Base-by-base conservation (phyloP, 441 rosid genomes). In the Populus trichocarpa region DNA sequence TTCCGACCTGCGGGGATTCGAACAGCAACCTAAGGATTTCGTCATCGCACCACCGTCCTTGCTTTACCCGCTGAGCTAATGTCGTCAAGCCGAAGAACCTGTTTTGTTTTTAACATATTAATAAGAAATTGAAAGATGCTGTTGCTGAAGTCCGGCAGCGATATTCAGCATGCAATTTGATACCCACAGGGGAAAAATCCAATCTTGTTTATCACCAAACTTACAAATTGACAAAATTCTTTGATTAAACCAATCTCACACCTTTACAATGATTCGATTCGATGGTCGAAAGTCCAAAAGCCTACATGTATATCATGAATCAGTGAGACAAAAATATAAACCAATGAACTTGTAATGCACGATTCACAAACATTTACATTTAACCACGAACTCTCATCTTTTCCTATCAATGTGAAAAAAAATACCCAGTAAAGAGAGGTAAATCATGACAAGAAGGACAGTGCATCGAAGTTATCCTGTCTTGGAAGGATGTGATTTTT, bases 401-500 rank as follows among this genome's bases (percentile, higher is more conserved):
- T 42, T 50, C 67, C 57, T 65, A 74, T 80, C 67, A 78, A 38
- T 67, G 10, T 42, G 72, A 70, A 23, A 61, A 70, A 23, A 68
- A 72, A 72, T 20, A 38, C 77, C 76, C 80, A 35, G 72, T 59
- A 63, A 18, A 46, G 23, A 30, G 13, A 46, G 64, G 71, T 35
- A 75, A 74, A 30, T 71, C 72, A 71, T 70, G 78, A 79, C 74
- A 79, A 82, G 65, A 71, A 67, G 70, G 67, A 71, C 66, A 35
- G 28, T 46, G 32, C 67, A 18, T 76, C 38, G 23, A 46, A 53
- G 46, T 65, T 80, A 89, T 59, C 70, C 84, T 78, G 77, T 74
- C 82, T 83, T 89, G 72, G 87, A 77, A 67, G 86, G 30, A 42
- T 76, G 79, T 38, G 90, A 42, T 85, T 84, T 93, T 83, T 82